Conservation (phyloP, 441 rosid species). For the Dalechampia spathulata region DNA sequence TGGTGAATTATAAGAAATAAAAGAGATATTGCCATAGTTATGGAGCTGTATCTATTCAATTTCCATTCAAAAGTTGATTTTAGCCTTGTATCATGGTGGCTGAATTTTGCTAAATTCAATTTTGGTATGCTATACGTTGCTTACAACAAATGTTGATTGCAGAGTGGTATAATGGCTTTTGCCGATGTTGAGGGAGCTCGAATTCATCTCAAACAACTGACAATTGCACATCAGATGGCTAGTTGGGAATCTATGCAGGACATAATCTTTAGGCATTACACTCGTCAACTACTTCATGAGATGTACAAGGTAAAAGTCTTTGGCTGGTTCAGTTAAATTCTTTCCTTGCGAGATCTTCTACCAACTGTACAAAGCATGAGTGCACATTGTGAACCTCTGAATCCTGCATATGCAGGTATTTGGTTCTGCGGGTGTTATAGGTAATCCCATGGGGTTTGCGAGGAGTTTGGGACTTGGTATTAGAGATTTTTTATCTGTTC, state of each 20-base stretch:
- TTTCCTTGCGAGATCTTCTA: neutral
- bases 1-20: neutral
- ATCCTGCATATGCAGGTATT: conserved; percentile 48
- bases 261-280: conserved; percentile 77
- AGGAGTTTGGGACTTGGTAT: conserved; percentile 90
- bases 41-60: neutral
- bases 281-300: conserved; percentile 90
- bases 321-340: neutral
- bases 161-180: conserved; percentile 97
- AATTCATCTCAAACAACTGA: conserved; percentile 77
- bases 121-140: neutral
- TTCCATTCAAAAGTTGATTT: neutral
- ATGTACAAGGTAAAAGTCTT: conserved; percentile 69
- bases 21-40: neutral
- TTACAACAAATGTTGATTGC: conserved; percentile 21
- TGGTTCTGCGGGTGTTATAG: conserved; percentile 98
- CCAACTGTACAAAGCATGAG: too few relatives aligned
- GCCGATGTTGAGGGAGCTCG: conserved; percentile 97
- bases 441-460: conserved; percentile 98
- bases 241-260: conserved; percentile 96
- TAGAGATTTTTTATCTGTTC: conserved; percentile 88
- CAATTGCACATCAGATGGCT: conserved; percentile 83
- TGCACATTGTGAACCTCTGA: neutral
- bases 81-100: neutral
- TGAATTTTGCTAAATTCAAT: neutral